Evolutionary conservation across 176 grass and related monocot species (phyloP), one percentile per base, ranked within the genome.

Genomic region (Lolium perenne): DNA sequence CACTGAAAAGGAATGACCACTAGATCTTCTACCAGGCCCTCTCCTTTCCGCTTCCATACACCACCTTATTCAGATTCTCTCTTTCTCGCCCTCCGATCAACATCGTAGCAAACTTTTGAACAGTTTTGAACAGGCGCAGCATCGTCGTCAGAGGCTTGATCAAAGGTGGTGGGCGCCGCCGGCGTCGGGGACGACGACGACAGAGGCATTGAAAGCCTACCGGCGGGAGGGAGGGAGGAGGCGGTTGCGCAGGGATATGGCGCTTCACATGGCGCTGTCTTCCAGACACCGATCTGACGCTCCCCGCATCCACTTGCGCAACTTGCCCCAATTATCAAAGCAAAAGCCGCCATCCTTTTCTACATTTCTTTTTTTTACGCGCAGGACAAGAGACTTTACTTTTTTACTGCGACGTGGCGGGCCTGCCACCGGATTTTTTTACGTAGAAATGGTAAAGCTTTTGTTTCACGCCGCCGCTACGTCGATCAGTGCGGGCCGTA

Each of bases 261-360:
- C 72, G 3, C 51, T 29, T 77, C 89, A 88, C 85, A 87, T 88
- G 89, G 81, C 77, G 40, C 69, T 87, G 89, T 87, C 81, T 67
- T 73, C 15, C 14, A 43, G 68, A 87, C 79, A 78, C 55, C 45
- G 88, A 86, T 71, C 69, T 76, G 73, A 76, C 73, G 13, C 55
- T 23, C 29, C 20, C 49, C 20, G 60, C 78, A 51, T 79, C 89
- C 82, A 87, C 81, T 90, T 90, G 88, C 78, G 6, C 88, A 85
- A 89, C 59, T 89, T 90, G 88, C 88, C 18, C 41, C 58, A 61
- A 12, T 80, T 60, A 91, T 88, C 90, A 80, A 58, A 84, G 57
- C 88, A 84, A 84, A 84, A 80, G 76, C 60, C 83, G 25, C 22
- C 45, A 18, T 43, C 79, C 38, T 48, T 38, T 74, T 7, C 9